Base-by-base conservation (phyloP, 2,329 filamentous ascomycete species). In the Parastagonospora nodorum region DNA sequence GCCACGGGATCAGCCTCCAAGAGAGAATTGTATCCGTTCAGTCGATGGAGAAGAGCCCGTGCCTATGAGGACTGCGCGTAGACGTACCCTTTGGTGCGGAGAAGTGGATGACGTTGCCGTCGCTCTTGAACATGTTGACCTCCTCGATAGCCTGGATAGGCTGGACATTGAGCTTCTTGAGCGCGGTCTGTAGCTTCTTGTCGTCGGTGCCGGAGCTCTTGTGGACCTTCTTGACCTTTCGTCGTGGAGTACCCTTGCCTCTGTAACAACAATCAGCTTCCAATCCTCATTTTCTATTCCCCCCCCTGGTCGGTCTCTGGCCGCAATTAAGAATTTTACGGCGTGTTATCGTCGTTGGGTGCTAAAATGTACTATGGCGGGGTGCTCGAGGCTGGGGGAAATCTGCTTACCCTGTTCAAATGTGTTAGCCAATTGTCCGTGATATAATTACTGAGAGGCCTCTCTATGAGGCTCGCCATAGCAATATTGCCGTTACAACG, bases 121-220 rank as follows among this genome's bases (percentile, higher is more conserved):
- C 94, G 76, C 90, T 89, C 89, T 99, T 99, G 88, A 99, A 99
- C 94, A 99, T 99, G 88, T 99, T 99, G 78, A 99, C 94, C 84
- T 99, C 94, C 87, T 99, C 94, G 72, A 99, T 99, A 65, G 90
- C 91, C 84, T 96, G 92, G 80, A 99, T 97, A 73, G 94, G 94
- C 86, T 99, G 94, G 53, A 96, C 93, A 81, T 97, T 97, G 78
- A 99, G 87, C 89, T 99, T 99, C 90, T 99, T 99, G 66, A 99
- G 85, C 58, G 91, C 83, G 58, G 88, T 86, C 83, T 99, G 94
- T 63, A 99, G 90, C 87, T 99, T 99, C 90, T 97, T 97, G 88
- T 99, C 94, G 77, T 99, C 94, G 78, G 90, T 91, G 76, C 89
- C 91, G 66, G 89, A 89, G 78, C 87, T 90, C 78, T 91, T 91